A percentile compares a stretch with the other conserved stretches of the same genome.
Evolutionary conservation across 2,329 filamentous ascomycete species (phyloP).

Genomic region (Elsinoe arachidis): DNA sequence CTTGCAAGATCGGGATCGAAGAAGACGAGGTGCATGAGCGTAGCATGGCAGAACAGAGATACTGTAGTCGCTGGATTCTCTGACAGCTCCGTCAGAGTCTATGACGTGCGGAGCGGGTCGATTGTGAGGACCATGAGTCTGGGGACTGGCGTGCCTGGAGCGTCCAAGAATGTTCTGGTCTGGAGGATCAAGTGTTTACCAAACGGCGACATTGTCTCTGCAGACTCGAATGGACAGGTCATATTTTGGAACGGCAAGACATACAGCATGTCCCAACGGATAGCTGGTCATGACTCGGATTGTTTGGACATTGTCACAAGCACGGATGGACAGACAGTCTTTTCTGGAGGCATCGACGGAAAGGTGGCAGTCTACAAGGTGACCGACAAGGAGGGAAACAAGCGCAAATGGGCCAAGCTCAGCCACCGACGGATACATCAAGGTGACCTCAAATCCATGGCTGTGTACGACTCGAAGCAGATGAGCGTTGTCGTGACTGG

Average conservation of each 20-base stretch:
- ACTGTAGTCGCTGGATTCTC: conserved; percentile 83
- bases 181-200: conserved; percentile 88
- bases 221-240: conserved; percentile 88
- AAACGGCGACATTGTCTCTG: conserved; percentile 84
- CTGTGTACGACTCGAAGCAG: conserved; percentile 72
- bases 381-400: conserved; percentile 38
- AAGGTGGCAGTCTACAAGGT: conserved; percentile 76
- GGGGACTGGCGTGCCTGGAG: conserved; percentile 66
- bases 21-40: conserved; percentile 80
- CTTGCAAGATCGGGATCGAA: conserved; percentile 70
- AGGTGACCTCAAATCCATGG: conserved; percentile 92
- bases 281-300: conserved; percentile 82
- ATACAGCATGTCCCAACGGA: conserved; percentile 76
- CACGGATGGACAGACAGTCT: conserved; percentile 68
- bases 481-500: conserved; percentile 86
- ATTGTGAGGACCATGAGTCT: conserved; percentile 76
- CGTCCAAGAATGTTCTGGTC: conserved; percentile 76
- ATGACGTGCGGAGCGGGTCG: conserved; percentile 71
- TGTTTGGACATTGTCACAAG: conserved; percentile 80
- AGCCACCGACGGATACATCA: conserved; percentile 79
- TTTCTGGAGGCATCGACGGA: conserved; percentile 88
- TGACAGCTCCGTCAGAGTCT: conserved; percentile 90
- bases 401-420: conserved; percentile 70
- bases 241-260: conserved; percentile 91
- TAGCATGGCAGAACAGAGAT: conserved; percentile 78